Evolutionary conservation across 176 grass and related monocot species (phyloP).

Genomic region (Juncus effusus): DNA sequence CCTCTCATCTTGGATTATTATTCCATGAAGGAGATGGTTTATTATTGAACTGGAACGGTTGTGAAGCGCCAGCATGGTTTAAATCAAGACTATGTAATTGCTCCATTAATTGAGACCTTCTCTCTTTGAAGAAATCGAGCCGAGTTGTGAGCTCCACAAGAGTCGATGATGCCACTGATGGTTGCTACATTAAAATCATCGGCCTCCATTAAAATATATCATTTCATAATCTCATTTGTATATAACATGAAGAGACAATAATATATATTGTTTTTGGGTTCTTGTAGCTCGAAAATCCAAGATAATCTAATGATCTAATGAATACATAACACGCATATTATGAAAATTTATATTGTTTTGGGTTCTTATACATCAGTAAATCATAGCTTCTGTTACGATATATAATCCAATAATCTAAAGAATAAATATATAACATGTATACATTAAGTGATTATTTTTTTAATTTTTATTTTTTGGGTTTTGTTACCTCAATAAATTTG

Average conservation of each 20-base stretch:
- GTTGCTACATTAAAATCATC: constrained; percentile 24
- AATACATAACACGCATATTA: too few species aligned
- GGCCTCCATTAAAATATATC: too few species aligned
- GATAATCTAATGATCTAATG: too few species aligned
- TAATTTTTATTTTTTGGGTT: neutral
- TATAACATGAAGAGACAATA: too few species aligned
- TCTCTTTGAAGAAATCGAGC: constrained; percentile 98
- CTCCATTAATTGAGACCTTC: constrained; percentile 92
- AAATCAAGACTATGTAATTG: constrained; percentile 95
- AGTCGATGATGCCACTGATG: constrained; percentile 71
- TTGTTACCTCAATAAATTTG: constrained; percentile 52
- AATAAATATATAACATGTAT: too few species aligned
- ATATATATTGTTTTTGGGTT: too few species aligned
- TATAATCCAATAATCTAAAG: neutral
- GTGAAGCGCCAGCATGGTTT: constrained; percentile 42
- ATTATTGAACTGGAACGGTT: constrained; percentile 50
- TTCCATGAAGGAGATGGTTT: constrained; percentile 83
- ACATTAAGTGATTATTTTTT: neutral
- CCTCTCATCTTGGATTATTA: constrained; percentile 59
- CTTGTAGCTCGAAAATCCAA: too few species aligned
- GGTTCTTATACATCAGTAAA: neutral
- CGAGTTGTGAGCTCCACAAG: constrained; percentile 80
- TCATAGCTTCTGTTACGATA: neutral
- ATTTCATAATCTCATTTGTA: too few species aligned
- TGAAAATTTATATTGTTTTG: too few species aligned